Conservation (phyloP, 805 yeast species). For the Cyberlindnera amylophila region DNA sequence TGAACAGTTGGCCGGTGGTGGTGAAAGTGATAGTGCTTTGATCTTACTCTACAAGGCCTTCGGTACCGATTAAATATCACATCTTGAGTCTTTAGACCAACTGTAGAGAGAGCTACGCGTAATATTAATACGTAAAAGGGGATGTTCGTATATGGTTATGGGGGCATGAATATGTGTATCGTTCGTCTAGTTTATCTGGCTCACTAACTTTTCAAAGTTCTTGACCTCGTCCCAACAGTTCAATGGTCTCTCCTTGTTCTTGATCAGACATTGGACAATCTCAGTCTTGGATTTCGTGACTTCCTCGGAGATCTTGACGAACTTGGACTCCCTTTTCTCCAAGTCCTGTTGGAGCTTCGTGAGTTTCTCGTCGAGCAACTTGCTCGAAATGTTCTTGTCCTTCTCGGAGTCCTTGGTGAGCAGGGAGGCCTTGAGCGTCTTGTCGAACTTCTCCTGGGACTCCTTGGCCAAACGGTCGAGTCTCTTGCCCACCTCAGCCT, state of each 20-base stretch:
- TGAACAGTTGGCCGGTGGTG: conserved; percentile 91
- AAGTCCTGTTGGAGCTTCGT: conserved; percentile 35
- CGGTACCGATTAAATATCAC: conserved; percentile 49
- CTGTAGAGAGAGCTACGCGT: no score
- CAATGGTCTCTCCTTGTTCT: conserved; percentile 61
- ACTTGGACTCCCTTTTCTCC: conserved; percentile 32
- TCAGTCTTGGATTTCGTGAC: conserved; percentile 43
- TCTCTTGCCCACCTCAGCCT: conserved; percentile 58
- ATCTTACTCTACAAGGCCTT: conserved; percentile 81
- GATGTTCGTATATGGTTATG: neutral
- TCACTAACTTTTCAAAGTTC: conserved; percentile 57
- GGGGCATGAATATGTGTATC: neutral
- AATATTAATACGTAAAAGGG: no score
- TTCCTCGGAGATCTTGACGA: conserved; percentile 35
- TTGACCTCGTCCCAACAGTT: conserved; percentile 83
- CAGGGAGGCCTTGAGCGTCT: conserved; percentile 42
- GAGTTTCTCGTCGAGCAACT: conserved; percentile 39
- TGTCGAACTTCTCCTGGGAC: conserved; percentile 48
- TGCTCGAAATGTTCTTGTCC: conserved; percentile 30
- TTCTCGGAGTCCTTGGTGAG: conserved; percentile 32
- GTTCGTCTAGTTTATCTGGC: conserved; percentile 34
- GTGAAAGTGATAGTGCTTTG: conserved; percentile 95
- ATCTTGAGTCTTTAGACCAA: neutral
- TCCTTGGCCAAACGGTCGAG: conserved; percentile 51
- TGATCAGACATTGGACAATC: conserved; percentile 54